Base-by-base conservation (phyloP, 305 asterid species). In the Solanum hybrid region DNA sequence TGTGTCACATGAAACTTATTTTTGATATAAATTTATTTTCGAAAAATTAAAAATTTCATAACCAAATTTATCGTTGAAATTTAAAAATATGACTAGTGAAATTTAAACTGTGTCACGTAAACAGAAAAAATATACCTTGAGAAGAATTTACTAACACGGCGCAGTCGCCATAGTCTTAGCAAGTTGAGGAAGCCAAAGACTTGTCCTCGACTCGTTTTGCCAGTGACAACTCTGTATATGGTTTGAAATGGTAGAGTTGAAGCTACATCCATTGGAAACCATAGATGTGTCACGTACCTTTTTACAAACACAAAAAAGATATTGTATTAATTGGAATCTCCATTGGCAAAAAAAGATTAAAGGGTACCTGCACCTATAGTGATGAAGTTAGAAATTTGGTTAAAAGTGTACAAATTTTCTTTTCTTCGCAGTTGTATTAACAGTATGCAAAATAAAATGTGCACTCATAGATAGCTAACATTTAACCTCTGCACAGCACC, bases 101-200 rank as follows among this genome's bases (percentile, higher is more conserved):
- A 28, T 73, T 71, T 4, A 28, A 28, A 73, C 2, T 73, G 11
- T 73, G 11, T 14, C n/a, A 28, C 5, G 0, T 73, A 73, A 73
- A 69, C 31, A 69, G 0, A 69, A 5, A 7, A 3, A 69, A 26
- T 24, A 69, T 91, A 96, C 97, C 98, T 95, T 74, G 99, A 96
- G 93, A 97, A 97, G 92, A 97, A 92, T 80, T 94, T 96, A 89
- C 99, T 95, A 76, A 96, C 99, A 91, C 99, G 99, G 86, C 98
- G 91, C n/a, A 97, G 97, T 89, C 99, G 94, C 99, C 99, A 97
- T 12, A 97, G 94, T 90, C 99, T 91, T 86, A 97, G 98, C 96
- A 96, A 94, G 94, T 97, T 97, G 93, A 97, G 99, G 92, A 95
- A 92, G 89, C 99, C 98, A 77, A 97, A 95, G 83, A 91, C 95